Evolutionary conservation across 441 rosid species (phyloP), one percentile per base, ranked within the genome.

Genomic region (Capsella rubella): DNA sequence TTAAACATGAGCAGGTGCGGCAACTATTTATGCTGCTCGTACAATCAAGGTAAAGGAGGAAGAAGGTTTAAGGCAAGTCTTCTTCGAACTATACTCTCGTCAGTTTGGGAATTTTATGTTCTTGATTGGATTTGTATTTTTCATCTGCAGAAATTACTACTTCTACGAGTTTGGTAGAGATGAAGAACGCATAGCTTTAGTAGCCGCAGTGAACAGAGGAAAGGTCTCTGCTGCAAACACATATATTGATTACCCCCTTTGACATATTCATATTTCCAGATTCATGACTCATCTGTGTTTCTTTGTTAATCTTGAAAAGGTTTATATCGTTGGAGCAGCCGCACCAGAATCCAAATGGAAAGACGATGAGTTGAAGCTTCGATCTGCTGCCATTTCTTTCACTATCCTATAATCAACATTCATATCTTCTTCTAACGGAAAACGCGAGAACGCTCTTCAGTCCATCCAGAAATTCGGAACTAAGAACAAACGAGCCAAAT

Each of bases 21-120:
- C 97, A 34, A 82, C 91, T 15, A 49, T 94, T 56, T 92, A 78
- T 69, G 74, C 92, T 82, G 99, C 95, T 66, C 88, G 94, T 71
- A 89, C 92, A 37, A 84, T 94, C 76, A 94, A 88, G 84, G 90
- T 94, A 69, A 94, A 89, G 78, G 99, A 89, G 77, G 99, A 88
- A 11, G 97, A 89, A 80, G 89, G 88, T 75, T 86, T 79, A 71
- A 85, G 87, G 99, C 86, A 79, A 87, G 87, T 75, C 61, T 73
- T 18, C 50, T 32, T 51, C 9, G 0, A 59, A 60, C 40, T 7
- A n/a, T 32, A 28, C 49, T 62, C 34, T 50, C 46, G 52, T 43
- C 51, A 25, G 50, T 34, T 42, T 0, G 3, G 9, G 37, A 18
- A 31, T 16, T 16, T 16, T 31, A 37, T 58, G 46, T 18, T 81